These are phyloP conservation scores for Boletus pseudo-olivaceus DNA, from an alignment of 768 basidiomycete genomes.

Conservation along the genomic window DNA sequence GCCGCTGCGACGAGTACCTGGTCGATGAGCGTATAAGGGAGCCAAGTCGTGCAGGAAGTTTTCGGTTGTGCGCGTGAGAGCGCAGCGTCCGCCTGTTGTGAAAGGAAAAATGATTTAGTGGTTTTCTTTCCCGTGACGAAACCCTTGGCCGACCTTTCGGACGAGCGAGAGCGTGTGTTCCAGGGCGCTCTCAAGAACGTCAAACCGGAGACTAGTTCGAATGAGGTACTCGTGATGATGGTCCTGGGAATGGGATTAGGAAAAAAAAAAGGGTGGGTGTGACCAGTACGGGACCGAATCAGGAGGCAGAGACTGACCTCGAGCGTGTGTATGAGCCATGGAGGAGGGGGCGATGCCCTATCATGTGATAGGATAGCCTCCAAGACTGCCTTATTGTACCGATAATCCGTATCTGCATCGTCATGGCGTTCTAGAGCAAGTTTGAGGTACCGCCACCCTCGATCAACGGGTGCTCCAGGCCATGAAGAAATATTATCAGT, in stretches of 20 bases:
- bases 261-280: neutral
- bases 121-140: neutral
- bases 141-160: constrained; percentile 52
- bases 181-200: constrained; percentile 73
- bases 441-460: constrained; percentile 88
- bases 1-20: constrained; percentile 70
- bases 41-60: constrained; percentile 64
- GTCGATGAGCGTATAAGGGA: constrained; percentile 82
- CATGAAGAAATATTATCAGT: constrained; percentile 79
- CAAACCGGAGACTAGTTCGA: constrained; percentile 72
- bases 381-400: constrained; percentile 72
- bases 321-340: constrained; percentile 78
- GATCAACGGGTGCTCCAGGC: constrained; percentile 74
- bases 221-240: constrained; percentile 84
- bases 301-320: constrained; percentile 44
- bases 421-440: constrained; percentile 79
- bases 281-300: neutral
- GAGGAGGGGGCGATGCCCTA: constrained; percentile 59
- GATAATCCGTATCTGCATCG: constrained; percentile 60
- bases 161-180: constrained; percentile 69
- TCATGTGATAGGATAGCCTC: constrained; percentile 75
- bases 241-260: constrained; percentile 34
- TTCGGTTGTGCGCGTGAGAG: constrained; percentile 51
- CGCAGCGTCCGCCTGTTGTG: constrained; percentile 47
- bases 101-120: constrained; percentile 1